Percentiles rank a stretch among this genome's conserved stretches.
Conservation (phyloP, 192 early-diverging fungal species). For the Allomyces macrogynus region DNA sequence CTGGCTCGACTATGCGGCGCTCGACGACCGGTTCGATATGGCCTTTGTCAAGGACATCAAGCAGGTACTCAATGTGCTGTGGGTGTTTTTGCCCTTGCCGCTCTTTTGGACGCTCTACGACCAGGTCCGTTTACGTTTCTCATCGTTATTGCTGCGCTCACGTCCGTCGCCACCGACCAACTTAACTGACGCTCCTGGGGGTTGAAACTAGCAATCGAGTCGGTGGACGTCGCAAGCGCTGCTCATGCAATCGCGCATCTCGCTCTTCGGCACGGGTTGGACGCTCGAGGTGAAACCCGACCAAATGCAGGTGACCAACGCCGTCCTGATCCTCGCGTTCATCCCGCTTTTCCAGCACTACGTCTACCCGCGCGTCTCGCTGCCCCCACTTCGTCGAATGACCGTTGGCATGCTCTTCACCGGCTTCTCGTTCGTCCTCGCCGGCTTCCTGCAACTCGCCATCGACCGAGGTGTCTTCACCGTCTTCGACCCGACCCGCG, state of each 20-base stretch:
- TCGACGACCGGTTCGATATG: neutral
- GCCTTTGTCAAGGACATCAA: neutral
- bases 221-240: neutral
- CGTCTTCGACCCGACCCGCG: slow-evolving; percentile 15
- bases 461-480: slow-evolving; percentile 39
- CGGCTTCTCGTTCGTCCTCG: slow-evolving; percentile 32
- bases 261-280: neutral
- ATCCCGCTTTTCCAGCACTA: slow-evolving; percentile 47
- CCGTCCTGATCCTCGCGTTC: slow-evolving; percentile 40
- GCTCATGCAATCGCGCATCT: neutral
- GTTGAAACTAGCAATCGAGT: neutral
- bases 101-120: neutral
- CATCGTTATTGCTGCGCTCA: too few relatives aligned
- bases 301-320: slow-evolving; percentile 44
- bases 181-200: too few relatives aligned
- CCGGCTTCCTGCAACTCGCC: slow-evolving; percentile 34
- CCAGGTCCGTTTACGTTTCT: neutral
- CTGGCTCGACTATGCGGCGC: neutral
- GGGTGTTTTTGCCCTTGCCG: neutral
- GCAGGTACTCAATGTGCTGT: neutral
- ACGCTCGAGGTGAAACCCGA: slow-evolving; percentile 12
- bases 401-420: slow-evolving; percentile 41
- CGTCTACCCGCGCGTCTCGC: slow-evolving; percentile 33
- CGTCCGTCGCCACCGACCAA: too few relatives aligned
- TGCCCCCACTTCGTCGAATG: slow-evolving; percentile 44